These are phyloP conservation scores for Actinomortierella wolfii DNA, from an alignment of 371 early-diverging fungal species.

Conservation along the genomic window DNA sequence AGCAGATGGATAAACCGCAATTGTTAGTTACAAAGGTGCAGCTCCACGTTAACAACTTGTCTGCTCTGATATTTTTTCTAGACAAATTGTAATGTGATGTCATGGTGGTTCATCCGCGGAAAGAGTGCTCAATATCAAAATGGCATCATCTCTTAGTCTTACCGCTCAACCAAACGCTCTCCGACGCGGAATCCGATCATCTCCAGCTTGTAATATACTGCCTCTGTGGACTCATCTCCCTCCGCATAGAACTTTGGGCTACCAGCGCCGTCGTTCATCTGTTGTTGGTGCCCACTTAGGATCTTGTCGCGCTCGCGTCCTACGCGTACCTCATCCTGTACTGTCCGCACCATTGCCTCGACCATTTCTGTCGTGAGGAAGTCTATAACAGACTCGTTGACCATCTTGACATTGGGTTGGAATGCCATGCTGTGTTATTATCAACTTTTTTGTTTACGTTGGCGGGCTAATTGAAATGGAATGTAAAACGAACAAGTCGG, in stretches of 20 bases:
- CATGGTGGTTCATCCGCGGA: no score
- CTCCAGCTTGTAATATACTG: conserved; percentile 86
- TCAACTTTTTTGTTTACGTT: not conserved
- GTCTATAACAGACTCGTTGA: conserved; percentile 72
- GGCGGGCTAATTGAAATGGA: not conserved
- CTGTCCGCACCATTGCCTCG: conserved; percentile 65
- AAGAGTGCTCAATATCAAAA: no score
- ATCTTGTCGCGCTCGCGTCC: conserved; percentile 15
- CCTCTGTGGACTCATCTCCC: conserved; percentile 74
- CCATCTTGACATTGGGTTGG: conserved; percentile 36
- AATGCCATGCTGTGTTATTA: conserved; percentile 17
- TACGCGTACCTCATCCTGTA: conserved; percentile 38
- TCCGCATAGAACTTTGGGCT: conserved; percentile 50
- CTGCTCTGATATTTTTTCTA: no score
- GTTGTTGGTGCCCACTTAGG: no score
- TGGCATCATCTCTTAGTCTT: no score
- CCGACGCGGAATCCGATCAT: conserved; percentile 90
- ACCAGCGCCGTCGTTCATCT: conserved; percentile 27
- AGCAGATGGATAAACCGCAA: not conserved
- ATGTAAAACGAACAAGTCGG: not conserved
- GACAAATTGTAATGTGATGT: no score
- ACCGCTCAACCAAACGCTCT: conserved; percentile 85
- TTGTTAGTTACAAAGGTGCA: no score
- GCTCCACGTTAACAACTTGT: no score
- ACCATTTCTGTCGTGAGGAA: conserved; percentile 83